Evolutionary conservation across 1,284 basidiomycete species (phyloP), one percentile per base, ranked within the genome.

Genomic region (Gomphus sp.): DNA sequence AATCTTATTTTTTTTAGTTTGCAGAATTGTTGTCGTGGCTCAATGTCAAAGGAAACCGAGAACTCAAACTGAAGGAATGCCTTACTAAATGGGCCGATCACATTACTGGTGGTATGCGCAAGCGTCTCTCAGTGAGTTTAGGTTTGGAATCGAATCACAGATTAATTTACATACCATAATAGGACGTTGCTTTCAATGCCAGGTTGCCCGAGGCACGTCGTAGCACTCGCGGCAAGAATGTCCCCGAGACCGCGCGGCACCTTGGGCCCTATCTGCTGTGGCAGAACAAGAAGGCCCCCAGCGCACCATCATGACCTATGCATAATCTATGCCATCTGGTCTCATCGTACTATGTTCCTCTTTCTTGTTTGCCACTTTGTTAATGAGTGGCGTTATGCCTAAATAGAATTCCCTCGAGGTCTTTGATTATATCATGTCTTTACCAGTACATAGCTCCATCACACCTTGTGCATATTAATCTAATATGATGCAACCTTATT

Each of bases 1-100:
- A 6, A n/a, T 43, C 45, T 52, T n/a, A 48, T 59, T 55, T 52
- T 56, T 56, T 58, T 41, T 68, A 95, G 90, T 72, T 97, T 60
- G 86, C 91, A 50, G 82, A 86, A 62, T 89, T 93, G 65, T 72
- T 91, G 52, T 80, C 84, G 3, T 98, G 95, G 95, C 77, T 99
- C 22, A 95, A 98, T 68, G 79, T 85, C 25, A 93, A 93, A 71
- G 97, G 96, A 7, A 80, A 87, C 54, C 85, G 95, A 52, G 96
- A 98, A 71, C 74, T 87, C 47, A 85, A 87, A 37, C 79, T 98
- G 56, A 90, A 91, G 72, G 87, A 86, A 60, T 73, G 81, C 2
- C 73, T 98, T 63, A 81, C 78, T 31, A 91, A 87, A 69, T 97
- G 94, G 91, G 87, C 86, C 80, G 76, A 79, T 45, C 91, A 95